Evolutionary conservation across 2,329 filamentous ascomycete genomes (phyloP).

Genomic region (Ophiocordyceps camponoti-saundersi): DNA sequence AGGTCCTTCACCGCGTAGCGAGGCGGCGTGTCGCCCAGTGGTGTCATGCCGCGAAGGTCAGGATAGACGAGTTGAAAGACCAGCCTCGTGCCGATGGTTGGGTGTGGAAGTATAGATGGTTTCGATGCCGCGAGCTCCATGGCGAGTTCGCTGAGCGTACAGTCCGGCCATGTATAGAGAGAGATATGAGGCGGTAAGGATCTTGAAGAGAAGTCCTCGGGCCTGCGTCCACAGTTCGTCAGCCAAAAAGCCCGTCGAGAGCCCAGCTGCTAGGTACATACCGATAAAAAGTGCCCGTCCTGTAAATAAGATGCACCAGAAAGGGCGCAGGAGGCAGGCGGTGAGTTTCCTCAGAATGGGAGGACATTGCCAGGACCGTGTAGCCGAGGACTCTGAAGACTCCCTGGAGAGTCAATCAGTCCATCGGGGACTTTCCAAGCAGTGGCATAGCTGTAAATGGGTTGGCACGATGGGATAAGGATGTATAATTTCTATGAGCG

Average conservation of each 20-base stretch:
- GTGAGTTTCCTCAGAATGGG: constrained; percentile 27
- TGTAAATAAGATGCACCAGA: constrained; percentile 73
- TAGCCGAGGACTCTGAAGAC: neutral
- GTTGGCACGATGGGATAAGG: neutral
- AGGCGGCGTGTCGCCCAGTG: constrained; percentile 13
- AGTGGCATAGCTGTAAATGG: neutral
- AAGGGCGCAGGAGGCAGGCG: constrained; percentile 63
- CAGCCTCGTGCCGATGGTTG: constrained; percentile 67
- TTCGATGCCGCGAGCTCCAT: constrained; percentile 53
- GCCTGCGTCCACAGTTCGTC: constrained; percentile 21
- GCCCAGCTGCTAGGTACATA: constrained; percentile 16
- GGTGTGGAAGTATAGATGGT: constrained; percentile 52
- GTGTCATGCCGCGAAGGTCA: constrained; percentile 35
- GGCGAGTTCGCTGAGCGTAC: constrained; percentile 66
- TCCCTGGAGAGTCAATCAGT: neutral
- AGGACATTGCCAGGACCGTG: constrained; percentile 5
- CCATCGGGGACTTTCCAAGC: neutral
- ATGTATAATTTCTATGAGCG: neutral
- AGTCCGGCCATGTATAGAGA: constrained; percentile 75
- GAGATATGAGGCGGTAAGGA: constrained; percentile 50
- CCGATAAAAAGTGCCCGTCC: constrained; percentile 54
- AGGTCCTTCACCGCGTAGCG: constrained; percentile 67
- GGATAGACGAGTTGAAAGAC: constrained; percentile 76
- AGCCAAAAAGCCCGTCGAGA: neutral
- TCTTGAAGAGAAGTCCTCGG: constrained; percentile 49